Conservation (phyloP, 306 rosid species). For the Luffa aegyptiaca region DNA sequence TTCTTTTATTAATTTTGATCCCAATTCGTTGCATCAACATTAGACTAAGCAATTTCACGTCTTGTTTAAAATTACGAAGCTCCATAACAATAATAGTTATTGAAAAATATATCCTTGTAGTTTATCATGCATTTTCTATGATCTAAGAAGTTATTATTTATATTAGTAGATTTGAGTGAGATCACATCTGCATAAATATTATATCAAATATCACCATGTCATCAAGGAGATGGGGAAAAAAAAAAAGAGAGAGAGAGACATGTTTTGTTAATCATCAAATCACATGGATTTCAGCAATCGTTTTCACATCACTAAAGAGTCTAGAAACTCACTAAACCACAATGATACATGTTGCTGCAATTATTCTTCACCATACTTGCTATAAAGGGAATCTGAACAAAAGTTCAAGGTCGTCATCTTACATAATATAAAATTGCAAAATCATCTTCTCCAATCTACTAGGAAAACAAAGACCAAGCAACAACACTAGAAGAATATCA, state of each 20-base stretch:
- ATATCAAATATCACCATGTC: not conserved
- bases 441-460: not conserved
- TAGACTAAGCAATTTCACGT: not conserved
- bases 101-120: not conserved
- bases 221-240: not conserved
- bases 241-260: not conserved
- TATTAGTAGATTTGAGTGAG: not conserved
- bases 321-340: not conserved
- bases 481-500: not conserved
- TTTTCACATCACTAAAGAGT: not conserved
- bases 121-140: not conserved
- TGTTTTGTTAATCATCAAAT: not conserved
- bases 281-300: not conserved
- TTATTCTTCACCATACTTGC: not conserved
- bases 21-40: slow-evolving; percentile 2
- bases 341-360: not conserved
- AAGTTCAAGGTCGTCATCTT: no score
- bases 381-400: not conserved
- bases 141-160: not conserved
- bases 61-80: not conserved
- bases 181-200: not conserved
- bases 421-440: not conserved
- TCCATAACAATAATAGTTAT: not conserved
- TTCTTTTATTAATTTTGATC: slow-evolving; percentile 2
- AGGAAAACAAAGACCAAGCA: not conserved